Percentiles rank a stretch among this genome's conserved stretches.
Conservation (phyloP, 768 basidiomycete species). For the Xerocomus spinulosus region DNA sequence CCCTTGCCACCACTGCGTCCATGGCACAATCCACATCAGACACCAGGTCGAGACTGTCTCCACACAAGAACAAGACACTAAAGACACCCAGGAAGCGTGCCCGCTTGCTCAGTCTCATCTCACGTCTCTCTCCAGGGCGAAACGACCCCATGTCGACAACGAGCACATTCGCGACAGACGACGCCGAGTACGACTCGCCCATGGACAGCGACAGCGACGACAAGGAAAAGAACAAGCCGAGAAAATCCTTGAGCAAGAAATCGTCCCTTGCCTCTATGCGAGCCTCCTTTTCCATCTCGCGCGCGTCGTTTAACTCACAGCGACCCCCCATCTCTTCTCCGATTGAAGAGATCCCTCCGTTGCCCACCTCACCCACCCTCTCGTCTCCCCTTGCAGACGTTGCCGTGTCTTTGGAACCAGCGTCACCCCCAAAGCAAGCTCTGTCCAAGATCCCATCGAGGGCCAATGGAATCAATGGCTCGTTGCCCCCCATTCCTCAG, state of each 20-base stretch:
- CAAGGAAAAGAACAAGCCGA: conserved; percentile 10
- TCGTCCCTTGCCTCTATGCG: conserved; percentile 29
- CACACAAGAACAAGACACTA: conserved; percentile 17
- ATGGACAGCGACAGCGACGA: conserved; percentile 24
- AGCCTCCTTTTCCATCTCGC: conserved; percentile 28
- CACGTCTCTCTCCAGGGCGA: conserved; percentile 30
- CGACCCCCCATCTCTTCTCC: conserved; percentile 19
- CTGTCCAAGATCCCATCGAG: conserved; percentile 25
- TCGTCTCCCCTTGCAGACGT: conserved; percentile 4
- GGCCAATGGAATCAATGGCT: conserved; percentile 2
- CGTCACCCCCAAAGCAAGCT: conserved; percentile 1
- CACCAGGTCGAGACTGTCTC: conserved; percentile 10
- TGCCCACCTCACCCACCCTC: conserved; percentile 25
- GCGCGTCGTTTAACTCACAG: conserved; percentile 26
- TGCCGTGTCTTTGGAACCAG: neutral
- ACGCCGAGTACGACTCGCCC: conserved; percentile 23
- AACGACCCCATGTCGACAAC: conserved; percentile 11
- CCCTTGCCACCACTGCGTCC: conserved; percentile 31
- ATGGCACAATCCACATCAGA: conserved; percentile 16
- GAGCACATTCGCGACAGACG: conserved; percentile 1
- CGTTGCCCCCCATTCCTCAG: conserved; percentile 27
- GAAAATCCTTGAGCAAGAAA: conserved; percentile 26
- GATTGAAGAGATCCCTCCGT: conserved; percentile 23
- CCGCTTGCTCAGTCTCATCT: conserved; percentile 31
- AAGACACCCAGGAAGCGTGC: conserved; percentile 30